phyloP scores from a whole-genome alignment of 768 basidiomycete genomes.

The Hydnum rufescens region DNA sequence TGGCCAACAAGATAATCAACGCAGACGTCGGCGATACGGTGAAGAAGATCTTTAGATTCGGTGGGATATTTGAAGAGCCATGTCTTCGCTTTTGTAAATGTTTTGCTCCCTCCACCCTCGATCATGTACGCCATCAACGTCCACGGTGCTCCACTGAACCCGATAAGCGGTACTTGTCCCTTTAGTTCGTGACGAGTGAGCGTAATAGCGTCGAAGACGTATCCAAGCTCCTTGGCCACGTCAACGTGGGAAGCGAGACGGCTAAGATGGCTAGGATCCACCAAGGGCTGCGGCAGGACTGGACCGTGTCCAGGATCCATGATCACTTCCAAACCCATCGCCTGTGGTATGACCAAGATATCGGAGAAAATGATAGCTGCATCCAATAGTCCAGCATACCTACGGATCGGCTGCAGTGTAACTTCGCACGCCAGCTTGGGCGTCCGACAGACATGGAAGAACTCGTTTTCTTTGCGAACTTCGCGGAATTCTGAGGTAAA shows the following conservation, averaged over 20 bases:
- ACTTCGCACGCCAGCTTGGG: slow-evolving; percentile 77
- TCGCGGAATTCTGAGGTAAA: slow-evolving; percentile 61
- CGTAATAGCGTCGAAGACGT: slow-evolving; percentile 85
- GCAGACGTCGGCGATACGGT: slow-evolving; percentile 71
- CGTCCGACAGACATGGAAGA: slow-evolving; percentile 88
- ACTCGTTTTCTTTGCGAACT: slow-evolving; percentile 69
- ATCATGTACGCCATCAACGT: slow-evolving; percentile 97
- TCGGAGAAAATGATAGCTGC: slow-evolving; percentile 97
- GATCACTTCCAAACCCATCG: slow-evolving; percentile 85
- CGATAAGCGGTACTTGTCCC: slow-evolving; percentile 87
- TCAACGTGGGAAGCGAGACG: slow-evolving; percentile 46
- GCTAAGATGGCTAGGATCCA: slow-evolving; percentile 48
- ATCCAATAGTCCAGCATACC: slow-evolving; percentile 72
- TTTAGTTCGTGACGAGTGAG: slow-evolving; percentile 57
- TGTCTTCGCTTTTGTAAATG: slow-evolving; percentile 74
- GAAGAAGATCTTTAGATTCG: slow-evolving; percentile 57
- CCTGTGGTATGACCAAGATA: slow-evolving; percentile 94
- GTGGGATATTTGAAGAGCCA: slow-evolving; percentile 88
- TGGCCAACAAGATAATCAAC: slow-evolving; percentile 84
- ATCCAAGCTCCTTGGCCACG: slow-evolving; percentile 64
- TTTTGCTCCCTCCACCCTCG: slow-evolving; percentile 86
- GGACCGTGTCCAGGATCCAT: slow-evolving; percentile 78
- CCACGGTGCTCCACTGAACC: slow-evolving; percentile 96
- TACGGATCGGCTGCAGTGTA: slow-evolving; percentile 83
- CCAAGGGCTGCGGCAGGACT: slow-evolving; percentile 68